Percentiles rank a stretch among this genome's conserved stretches.
These are phyloP conservation scores for Penicillium flavigenum DNA, from an alignment of 495 filamentous ascomycete species.

Conservation along the genomic window DNA sequence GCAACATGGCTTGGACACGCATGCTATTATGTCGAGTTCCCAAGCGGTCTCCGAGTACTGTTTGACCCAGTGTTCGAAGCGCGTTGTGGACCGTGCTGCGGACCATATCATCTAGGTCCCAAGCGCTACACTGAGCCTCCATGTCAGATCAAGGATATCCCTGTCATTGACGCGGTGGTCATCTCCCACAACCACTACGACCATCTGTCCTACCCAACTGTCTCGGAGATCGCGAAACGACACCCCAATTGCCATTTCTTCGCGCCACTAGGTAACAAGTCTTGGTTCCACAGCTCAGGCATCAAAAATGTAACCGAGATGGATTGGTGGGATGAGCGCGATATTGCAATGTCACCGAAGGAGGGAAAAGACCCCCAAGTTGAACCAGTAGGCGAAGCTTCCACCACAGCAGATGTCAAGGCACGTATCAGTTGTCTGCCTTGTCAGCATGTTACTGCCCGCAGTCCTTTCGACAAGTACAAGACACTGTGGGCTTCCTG, in stretches of 20 bases:
- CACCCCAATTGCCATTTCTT: constrained; percentile 87
- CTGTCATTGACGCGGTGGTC: constrained; percentile 80
- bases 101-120: constrained; percentile 70
- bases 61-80: constrained; percentile 96
- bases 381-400: constrained; percentile 30
- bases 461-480: constrained; percentile 64
- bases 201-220: constrained; percentile 75
- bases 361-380: constrained; percentile 22
- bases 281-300: constrained; percentile 73
- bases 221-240: constrained; percentile 65
- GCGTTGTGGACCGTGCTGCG: constrained; percentile 82
- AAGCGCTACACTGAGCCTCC: constrained; percentile 80
- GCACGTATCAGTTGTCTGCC: constrained; percentile 82
- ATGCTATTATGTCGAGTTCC: constrained; percentile 92
- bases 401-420: constrained; percentile 51
- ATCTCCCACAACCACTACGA: constrained; percentile 97
- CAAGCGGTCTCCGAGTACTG: constrained; percentile 79
- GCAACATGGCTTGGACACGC: constrained; percentile 98
- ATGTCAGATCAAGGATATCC: constrained; percentile 76
- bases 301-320: constrained; percentile 78
- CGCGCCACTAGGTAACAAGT: constrained; percentile 80
- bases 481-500: constrained; percentile 87
- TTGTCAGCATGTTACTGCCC: constrained; percentile 77
- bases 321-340: constrained; percentile 93
- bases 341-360: constrained; percentile 60